Base-by-base conservation (phyloP, 306 rosid species). In the Cucurbita maxima region DNA sequence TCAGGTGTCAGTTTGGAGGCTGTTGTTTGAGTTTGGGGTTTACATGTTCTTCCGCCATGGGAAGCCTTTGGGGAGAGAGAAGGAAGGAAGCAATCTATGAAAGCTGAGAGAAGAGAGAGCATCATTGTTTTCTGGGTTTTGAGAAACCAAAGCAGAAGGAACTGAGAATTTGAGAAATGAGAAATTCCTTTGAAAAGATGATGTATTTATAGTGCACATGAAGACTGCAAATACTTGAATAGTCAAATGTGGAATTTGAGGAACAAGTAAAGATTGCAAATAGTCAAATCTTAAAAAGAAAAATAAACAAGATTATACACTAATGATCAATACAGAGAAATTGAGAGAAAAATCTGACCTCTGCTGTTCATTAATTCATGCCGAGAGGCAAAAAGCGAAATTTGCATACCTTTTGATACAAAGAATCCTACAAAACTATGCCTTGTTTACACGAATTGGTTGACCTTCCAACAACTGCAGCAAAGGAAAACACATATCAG, bases 401-500 rank as follows among this genome's bases (percentile, higher is more conserved):
- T 13, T 72, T 72, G 36, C 18, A 19, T 10, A 54, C 63, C 47
- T 68, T 38, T 36, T 72, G 63, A 37, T 54, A 19, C 52, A 72
- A 12, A 63, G 15, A 54, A 53, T 34, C 68, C 68, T 56, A 41
- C 54, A 57, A 36, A 45, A 48, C 12, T 59, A 75, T 9, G 98
- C 98, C 84, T 93, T 90, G 86, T 88, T 93, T 83, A 93, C 98
- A 0, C 96, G 93, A 58, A 93, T 87, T 12, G 60, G 59, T 79
- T 88, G 93, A 54, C 96, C 98, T 86, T 93, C 98, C 61, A 93
- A 82, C 75, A 77, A 75, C 98, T 93, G 96, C 89, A 85, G 25
- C 58, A 58, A 58, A 79, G 43, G 43, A 82, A 0, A 25, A 71
- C 34, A 58, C 16, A 41, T 34, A 72, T 51, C 55, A 41, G 18